phyloP scores from a whole-genome alignment of 768 basidiomycete species.

The Inosperma sp. region DNA sequence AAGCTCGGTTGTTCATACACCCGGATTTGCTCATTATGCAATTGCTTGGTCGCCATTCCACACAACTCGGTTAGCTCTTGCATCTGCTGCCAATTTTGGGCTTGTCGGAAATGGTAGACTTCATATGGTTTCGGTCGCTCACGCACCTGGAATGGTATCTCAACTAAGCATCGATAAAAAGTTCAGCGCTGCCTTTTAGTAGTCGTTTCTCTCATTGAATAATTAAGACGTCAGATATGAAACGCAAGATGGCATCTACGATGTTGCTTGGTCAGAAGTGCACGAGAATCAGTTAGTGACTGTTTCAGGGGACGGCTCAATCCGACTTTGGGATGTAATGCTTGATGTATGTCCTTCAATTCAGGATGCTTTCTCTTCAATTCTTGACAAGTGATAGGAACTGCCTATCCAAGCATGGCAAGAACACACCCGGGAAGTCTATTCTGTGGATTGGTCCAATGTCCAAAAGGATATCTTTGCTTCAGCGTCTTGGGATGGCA shows the following conservation, averaged over 20 bases:
- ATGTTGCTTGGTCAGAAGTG: conserved; percentile 91
- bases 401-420: conserved; percentile 90
- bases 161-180: conserved; percentile 57
- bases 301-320: conserved; percentile 84
- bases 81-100: conserved; percentile 89
- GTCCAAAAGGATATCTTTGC: conserved; percentile 82
- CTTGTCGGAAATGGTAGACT: conserved; percentile 94
- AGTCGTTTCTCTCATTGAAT: conserved; percentile 19
- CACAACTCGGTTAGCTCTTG: conserved; percentile 65
- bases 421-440: conserved; percentile 90
- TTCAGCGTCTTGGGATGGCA: conserved; percentile 90
- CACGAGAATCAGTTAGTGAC: conserved; percentile 93
- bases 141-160: conserved; percentile 42
- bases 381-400: conserved; percentile 47
- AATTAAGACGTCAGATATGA: conserved; percentile 30
- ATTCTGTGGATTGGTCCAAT: conserved; percentile 95
- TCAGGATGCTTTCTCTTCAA: background rate
- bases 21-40: conserved; percentile 80
- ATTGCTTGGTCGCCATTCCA: conserved; percentile 86
- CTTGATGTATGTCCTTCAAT: conserved; percentile 55
- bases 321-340: conserved; percentile 87
- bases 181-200: conserved; percentile 49
- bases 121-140: conserved; percentile 53
- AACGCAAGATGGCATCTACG: conserved; percentile 28
- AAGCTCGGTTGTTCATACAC: conserved; percentile 62